Base-by-base conservation (phyloP, 805 yeast genomes). In the Pichia phayaonensis region DNA sequence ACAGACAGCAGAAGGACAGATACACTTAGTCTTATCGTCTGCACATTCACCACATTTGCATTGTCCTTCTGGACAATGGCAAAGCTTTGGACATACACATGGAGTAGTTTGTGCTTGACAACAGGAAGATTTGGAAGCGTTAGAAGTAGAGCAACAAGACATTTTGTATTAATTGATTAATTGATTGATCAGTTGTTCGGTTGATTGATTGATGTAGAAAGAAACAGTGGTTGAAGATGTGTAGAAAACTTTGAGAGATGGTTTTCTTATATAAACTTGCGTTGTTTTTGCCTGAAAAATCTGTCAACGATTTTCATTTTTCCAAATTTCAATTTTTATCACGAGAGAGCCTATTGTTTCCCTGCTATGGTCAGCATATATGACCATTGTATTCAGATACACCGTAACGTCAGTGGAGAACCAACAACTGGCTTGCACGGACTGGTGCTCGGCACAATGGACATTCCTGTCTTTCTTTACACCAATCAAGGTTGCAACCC, bases 401-500 rank as follows among this genome's bases (percentile, higher is more conserved):
- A n/a, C n/a, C n/a, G n/a, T n/a, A n/a, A n/a, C n/a, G n/a, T 29
- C n/a, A 34, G n/a, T n/a, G 43, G 6, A 85, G 62, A 0, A 87
- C 82, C 41, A 88, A 68, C 47, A 88, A 61, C 54, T 81, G 78
- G 63, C 82, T 84, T 58, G 77, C 84, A 27, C 73, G 68, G 46
- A 88, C 76, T 23, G 71, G 74, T 56, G 84, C 94, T 48, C 98
- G 68, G 62, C 98, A 94, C 26, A 94, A 70, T 0, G 99, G 98
- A 63, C 99, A 92, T 61, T 90, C 97, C 0, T 89, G 83, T 47
- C 77, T 75, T 56, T 90, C 96, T 54, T 88, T 73, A 52, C 90
- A 80, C 98, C 98, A 92, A 58, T 86, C 95, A 8, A 81, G 74
- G 5, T 90, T 81, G 64, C 98, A 92, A 8, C 72, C 73, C 97